Percentiles rank a stretch among this genome's conserved stretches.
Evolutionary conservation across 139 green algal genomes (phyloP).

Genomic region (Chlorella sp.): DNA sequence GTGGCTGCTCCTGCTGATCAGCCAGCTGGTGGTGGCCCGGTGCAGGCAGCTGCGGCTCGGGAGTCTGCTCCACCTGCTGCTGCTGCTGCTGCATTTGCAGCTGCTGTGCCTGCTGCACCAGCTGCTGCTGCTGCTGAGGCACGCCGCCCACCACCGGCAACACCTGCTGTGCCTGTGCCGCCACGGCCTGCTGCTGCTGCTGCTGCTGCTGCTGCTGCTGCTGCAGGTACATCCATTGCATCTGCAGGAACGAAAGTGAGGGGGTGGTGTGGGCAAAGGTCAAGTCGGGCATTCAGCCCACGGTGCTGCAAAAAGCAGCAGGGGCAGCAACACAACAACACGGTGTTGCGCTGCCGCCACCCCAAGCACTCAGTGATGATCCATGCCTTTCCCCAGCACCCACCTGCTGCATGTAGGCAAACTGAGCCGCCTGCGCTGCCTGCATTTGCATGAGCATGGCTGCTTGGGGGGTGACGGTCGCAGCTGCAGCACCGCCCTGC

Average conservation of each 20-base stretch:
- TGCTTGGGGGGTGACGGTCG: neutral
- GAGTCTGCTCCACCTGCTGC: slow-evolving; percentile 7
- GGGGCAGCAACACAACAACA: too few relatives aligned
- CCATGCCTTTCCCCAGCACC: too few relatives aligned
- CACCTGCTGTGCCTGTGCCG: neutral
- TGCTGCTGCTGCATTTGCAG: neutral
- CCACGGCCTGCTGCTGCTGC: neutral
- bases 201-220: neutral
- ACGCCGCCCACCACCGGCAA: neutral
- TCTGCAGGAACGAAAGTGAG: neutral
- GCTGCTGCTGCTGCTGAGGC: too few relatives aligned
- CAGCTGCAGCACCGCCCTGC: neutral
- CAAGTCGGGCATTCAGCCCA: too few relatives aligned
- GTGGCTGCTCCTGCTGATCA: neutral
- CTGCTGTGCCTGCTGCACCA: neutral
- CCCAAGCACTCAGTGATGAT: too few relatives aligned
- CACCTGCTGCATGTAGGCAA: slow-evolving; percentile 1
- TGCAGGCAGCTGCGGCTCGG: neutral
- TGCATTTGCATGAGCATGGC: slow-evolving; percentile 27
- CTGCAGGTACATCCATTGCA: slow-evolving; percentile 24
- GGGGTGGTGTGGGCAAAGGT: too few relatives aligned
- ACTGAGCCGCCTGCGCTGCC: neutral
- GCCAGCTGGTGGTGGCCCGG: neutral
- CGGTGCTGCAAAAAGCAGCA: too few relatives aligned
- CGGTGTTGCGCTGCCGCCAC: too few relatives aligned